phyloP scores from a whole-genome alignment of 2,329 filamentous ascomycete genomes.

The Trichoderma gracile region DNA sequence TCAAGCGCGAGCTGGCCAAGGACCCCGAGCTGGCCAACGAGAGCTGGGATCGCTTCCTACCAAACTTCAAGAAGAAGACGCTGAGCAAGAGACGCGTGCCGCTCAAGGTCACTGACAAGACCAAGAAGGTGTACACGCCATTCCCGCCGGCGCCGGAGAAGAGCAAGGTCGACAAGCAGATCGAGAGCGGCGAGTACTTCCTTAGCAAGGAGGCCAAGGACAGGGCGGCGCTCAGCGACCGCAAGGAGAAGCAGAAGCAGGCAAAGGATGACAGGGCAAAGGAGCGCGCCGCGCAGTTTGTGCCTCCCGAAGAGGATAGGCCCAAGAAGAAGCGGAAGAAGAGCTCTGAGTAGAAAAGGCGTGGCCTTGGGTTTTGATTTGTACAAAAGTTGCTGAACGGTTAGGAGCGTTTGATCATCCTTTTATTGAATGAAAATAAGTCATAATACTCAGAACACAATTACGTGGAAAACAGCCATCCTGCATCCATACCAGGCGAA shows the following conservation, averaged over 20 bases:
- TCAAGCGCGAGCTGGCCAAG: conserved; percentile 87
- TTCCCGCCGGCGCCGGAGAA: conserved; percentile 97
- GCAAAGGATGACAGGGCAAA: conserved; percentile 88
- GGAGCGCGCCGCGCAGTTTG: conserved; percentile 81
- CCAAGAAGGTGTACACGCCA: conserved; percentile 91
- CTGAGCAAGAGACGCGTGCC: conserved; percentile 82
- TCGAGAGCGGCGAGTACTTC: conserved; percentile 97
- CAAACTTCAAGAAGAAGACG: conserved; percentile 94
- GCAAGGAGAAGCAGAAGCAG: conserved; percentile 79
- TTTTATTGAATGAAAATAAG: not conserved
- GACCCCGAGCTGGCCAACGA: conserved; percentile 83
- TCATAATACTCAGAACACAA: not conserved
- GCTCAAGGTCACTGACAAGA: conserved; percentile 86
- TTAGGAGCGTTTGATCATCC: conserved; percentile 6
- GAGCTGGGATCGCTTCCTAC: conserved; percentile 94
- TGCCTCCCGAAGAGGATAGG: conserved; percentile 76
- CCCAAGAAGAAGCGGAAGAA: conserved; percentile 68
- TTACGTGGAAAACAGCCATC: not conserved
- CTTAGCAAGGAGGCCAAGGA: conserved; percentile 91
- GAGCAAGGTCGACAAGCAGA: conserved; percentile 98
- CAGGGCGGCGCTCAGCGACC: conserved; percentile 73
- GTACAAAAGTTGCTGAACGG: conserved; percentile 21
- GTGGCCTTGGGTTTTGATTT: not conserved
- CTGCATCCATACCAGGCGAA: not conserved
- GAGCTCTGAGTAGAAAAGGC: conserved; percentile 37